These are phyloP conservation scores for Silene uniflora DNA, from an alignment of 148 eudicot genomes.

Conservation along the genomic window DNA sequence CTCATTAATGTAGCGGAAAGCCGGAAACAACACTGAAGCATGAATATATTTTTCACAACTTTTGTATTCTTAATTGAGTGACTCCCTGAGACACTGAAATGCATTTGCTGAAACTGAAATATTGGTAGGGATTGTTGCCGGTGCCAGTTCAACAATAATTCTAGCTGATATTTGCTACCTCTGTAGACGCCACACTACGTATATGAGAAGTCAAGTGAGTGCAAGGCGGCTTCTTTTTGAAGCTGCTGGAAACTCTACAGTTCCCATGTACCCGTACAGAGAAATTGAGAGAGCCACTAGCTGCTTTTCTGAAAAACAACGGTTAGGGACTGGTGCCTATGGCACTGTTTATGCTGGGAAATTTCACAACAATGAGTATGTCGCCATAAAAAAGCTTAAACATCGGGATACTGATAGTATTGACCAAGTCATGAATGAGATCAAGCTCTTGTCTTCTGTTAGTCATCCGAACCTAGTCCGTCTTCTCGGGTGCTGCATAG, in stretches of 20 bases:
- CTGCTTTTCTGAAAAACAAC: slow-evolving; percentile 62
- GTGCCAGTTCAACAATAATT: slow-evolving; percentile 42
- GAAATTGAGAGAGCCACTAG: slow-evolving; percentile 77
- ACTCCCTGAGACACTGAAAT: background rate
- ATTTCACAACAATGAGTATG: slow-evolving; percentile 56
- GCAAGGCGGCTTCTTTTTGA: slow-evolving; percentile 58
- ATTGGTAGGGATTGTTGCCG: slow-evolving; percentile 56
- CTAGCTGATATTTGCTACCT: slow-evolving; percentile 41
- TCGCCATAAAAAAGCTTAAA: slow-evolving; percentile 74
- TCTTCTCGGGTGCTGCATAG: slow-evolving; percentile 83
- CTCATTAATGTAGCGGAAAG: no score
- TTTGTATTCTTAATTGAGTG: background rate
- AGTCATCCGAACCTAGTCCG: slow-evolving; percentile 89
- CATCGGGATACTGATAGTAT: slow-evolving; percentile 57
- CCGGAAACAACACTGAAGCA: no score
- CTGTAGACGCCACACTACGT: slow-evolving; percentile 36
- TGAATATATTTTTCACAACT: background rate
- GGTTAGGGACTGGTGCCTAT: slow-evolving; percentile 83
- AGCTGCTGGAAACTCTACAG: slow-evolving; percentile 57
- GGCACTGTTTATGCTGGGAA: slow-evolving; percentile 87
- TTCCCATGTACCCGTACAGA: slow-evolving; percentile 61
- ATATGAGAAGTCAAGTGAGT: slow-evolving; percentile 37
- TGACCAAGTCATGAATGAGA: slow-evolving; percentile 86
- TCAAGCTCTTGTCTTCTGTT: slow-evolving; percentile 79
- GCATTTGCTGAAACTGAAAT: slow-evolving; percentile 14